Evolutionary conservation across 139 green algal species (phyloP).

Genomic region (Closterium sp.): DNA sequence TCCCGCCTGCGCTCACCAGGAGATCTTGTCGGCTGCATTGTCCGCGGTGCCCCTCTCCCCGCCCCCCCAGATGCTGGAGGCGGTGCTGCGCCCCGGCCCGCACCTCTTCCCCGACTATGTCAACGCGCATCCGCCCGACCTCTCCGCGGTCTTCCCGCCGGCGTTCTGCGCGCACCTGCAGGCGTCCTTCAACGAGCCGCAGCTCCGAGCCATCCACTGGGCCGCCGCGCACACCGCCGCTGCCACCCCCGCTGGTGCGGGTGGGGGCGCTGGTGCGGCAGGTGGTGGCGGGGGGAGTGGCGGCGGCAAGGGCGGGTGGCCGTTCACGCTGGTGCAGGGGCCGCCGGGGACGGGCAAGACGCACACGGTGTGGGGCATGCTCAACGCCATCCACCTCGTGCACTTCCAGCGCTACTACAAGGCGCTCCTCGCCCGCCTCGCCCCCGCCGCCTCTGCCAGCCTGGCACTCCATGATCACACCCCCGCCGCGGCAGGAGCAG

Average conservation of each 20-base stretch:
- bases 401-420: constrained; percentile 77
- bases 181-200: constrained; percentile 33
- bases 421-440: constrained; percentile 20
- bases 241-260: neutral
- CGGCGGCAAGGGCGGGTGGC: constrained; percentile 27
- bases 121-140: constrained; percentile 1
- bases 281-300: neutral
- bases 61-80: constrained; percentile 21
- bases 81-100: constrained; percentile 12
- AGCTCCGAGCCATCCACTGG: constrained; percentile 34
- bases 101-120: constrained; percentile 42
- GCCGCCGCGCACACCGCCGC: constrained; percentile 22
- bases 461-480: neutral
- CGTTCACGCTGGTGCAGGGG: constrained; percentile 77
- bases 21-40: neutral
- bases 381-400: constrained; percentile 89
- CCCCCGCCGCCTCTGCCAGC: neutral
- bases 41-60: neutral
- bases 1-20: neutral
- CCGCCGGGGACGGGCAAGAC: constrained; percentile 95
- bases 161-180: constrained; percentile 35
- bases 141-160: constrained; percentile 16
- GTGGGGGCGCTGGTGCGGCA: neutral
- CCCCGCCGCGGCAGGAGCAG: no score
- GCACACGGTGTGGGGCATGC: constrained; percentile 85